Evolutionary conservation across 495 filamentous ascomycete genomes (phyloP).

Genomic region (Trichoderma orchidacearum): DNA sequence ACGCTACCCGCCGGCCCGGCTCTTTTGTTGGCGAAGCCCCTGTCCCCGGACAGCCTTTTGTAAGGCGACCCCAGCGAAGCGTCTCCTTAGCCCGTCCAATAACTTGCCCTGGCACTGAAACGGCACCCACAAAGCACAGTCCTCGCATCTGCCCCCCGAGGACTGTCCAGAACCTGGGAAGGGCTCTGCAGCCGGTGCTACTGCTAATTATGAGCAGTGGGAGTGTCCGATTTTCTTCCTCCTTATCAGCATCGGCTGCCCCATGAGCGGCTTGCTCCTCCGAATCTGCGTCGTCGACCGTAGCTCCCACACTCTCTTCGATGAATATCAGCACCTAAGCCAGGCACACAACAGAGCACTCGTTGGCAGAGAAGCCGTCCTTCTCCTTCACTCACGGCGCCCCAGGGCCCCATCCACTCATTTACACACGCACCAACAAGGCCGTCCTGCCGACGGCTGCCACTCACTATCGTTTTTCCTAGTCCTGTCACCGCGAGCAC

Average conservation of each 20-base stretch:
- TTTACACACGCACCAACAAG: conserved; percentile 1
- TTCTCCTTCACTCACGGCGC: conserved; percentile 9
- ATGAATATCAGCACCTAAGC: conserved; percentile 14
- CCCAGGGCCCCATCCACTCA: conserved; percentile 10
- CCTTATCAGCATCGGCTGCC: conserved; percentile 3
- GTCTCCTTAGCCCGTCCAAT: neutral
- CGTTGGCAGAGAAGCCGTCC: conserved; percentile 15
- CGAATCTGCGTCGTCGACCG: conserved; percentile 19
- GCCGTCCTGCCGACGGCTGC: neutral
- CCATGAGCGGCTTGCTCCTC: conserved; percentile 22
- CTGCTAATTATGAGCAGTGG: neutral
- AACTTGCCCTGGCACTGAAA: neutral
- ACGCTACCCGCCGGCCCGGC: neutral
- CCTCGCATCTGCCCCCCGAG: neutral
- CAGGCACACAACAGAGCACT: conserved; percentile 17
- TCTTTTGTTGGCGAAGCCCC: neutral
- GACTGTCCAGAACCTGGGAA: neutral
- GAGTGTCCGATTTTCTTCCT: neutral
- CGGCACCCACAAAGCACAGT: neutral
- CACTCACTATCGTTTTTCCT: neutral
- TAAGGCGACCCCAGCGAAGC: neutral
- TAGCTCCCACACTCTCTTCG: conserved; percentile 21
- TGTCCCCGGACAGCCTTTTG: neutral
- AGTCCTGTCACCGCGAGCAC: neutral
- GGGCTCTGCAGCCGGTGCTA: neutral